phyloP scores from a whole-genome alignment of 2,329 filamentous ascomycete genomes.

The Ophiocordyceps robertsii region DNA sequence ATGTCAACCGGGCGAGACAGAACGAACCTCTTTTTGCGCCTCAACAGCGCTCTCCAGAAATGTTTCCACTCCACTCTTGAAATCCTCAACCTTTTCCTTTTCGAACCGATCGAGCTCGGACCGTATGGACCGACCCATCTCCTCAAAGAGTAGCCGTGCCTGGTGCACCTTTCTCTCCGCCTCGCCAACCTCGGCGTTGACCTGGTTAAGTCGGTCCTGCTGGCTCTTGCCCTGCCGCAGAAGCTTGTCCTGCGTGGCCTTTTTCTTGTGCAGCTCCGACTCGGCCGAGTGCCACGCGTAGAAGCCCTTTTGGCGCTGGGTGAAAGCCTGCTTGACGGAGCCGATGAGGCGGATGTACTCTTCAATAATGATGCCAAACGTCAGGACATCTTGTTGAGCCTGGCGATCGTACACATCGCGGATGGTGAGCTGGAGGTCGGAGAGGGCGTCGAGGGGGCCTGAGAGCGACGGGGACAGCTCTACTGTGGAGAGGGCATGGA shows the following conservation, averaged over 20 bases:
- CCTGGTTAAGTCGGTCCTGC: constrained; percentile 86
- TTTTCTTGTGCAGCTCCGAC: constrained; percentile 80
- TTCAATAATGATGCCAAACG: constrained; percentile 92
- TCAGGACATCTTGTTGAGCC: constrained; percentile 91
- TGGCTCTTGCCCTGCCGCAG: constrained; percentile 88
- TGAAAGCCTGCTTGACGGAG: constrained; percentile 85
- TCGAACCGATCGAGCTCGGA: constrained; percentile 88
- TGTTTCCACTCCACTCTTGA: constrained; percentile 95
- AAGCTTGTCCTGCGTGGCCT: constrained; percentile 83
- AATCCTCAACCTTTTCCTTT: constrained; percentile 95
- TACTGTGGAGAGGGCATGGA: constrained; percentile 86
- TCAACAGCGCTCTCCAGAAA: constrained; percentile 95
- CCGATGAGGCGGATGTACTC: constrained; percentile 96
- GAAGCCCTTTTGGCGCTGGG: constrained; percentile 87
- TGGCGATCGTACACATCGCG: constrained; percentile 92
- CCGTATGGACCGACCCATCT: constrained; percentile 92
- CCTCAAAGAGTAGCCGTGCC: constrained; percentile 79
- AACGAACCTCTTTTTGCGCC: constrained; percentile 82
- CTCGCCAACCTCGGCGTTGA: constrained; percentile 86
- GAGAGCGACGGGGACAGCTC: constrained; percentile 84
- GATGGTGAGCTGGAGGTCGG: constrained; percentile 86
- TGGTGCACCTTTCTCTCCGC: constrained; percentile 89
- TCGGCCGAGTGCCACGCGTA: constrained; percentile 90
- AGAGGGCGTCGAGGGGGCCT: constrained; percentile 78
- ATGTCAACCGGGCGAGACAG: neutral